Percentiles rank a stretch among this genome's conserved stretches.
Evolutionary conservation across 352 stramenopile genomes (phyloP).

Genomic region (Pythium apleroticum): DNA sequence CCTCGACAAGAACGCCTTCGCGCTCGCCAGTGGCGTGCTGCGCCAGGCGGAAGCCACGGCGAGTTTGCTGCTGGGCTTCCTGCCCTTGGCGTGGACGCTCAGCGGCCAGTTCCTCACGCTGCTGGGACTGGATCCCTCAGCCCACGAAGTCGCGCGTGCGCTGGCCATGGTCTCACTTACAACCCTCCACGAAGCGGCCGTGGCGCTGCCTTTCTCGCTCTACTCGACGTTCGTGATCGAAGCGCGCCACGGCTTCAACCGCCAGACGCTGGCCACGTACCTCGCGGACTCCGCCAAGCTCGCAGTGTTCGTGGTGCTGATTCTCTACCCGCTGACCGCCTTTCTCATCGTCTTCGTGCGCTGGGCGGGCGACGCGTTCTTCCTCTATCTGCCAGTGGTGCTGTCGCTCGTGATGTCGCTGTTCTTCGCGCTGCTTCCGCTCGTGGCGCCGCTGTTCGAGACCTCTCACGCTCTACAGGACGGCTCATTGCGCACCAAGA

Average conservation of each 20-base stretch:
- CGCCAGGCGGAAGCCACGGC: conserved; percentile 71
- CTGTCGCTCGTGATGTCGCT: not conserved
- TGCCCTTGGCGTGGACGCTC: conserved; percentile 92
- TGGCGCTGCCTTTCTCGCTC: conserved; percentile 63
- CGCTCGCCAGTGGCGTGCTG: conserved; percentile 88
- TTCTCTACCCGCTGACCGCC: conserved; percentile 54
- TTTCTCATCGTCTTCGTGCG: conserved; percentile 64
- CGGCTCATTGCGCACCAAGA: conserved; percentile 85
- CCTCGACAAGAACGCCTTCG: conserved; percentile 95
- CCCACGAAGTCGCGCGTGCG: conserved; percentile 83
- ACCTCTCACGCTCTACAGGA: conserved; percentile 88
- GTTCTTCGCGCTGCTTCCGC: not conserved
- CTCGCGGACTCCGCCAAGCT: conserved; percentile 94
- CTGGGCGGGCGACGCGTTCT: conserved; percentile 67
- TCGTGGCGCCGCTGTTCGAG: conserved; percentile 98
- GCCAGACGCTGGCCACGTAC: conserved; percentile 93
- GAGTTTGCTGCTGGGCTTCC: conserved; percentile 90
- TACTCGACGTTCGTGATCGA: conserved; percentile 97
- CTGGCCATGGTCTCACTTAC: conserved; percentile 64
- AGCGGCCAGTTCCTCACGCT: conserved; percentile 54
- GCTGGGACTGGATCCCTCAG: conserved; percentile 43
- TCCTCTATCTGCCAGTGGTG: conserved; percentile 90
- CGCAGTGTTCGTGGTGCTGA: conserved; percentile 75
- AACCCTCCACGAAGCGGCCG: conserved; percentile 47
- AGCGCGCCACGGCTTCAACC: conserved; percentile 97